Evolutionary conservation across 345 rosid species (phyloP), one percentile per base, ranked within the genome.

Genomic region (Salix dunnii): DNA sequence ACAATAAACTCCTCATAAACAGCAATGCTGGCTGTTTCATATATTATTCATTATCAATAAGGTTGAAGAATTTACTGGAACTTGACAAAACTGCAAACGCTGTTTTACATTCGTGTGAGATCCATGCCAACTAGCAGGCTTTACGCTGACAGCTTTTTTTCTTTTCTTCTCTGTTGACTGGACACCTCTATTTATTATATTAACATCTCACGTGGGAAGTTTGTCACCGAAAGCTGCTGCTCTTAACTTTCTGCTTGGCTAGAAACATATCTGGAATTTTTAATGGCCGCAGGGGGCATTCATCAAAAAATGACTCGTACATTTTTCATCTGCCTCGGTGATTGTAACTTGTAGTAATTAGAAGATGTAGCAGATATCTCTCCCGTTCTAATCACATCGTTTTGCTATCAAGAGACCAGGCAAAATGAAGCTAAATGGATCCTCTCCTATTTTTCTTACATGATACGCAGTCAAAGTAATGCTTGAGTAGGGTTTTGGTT

Each of bases 21-120:
- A 46, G 18, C 49, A 12, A 0, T n/a, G 5, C 18, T 46, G 18
- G 49, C 5, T 0, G 3, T 46, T 46, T 3, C 21, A 49, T 49
- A 33, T 5, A 33, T 0, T 16, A 17, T 51, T 51, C 60, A 51
- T 51, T 20, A 51, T 6, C 60, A 20, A 33, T 35, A 66, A 31
- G 3, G n/a, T 49, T 49, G 20, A 35, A 40, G 76, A 58, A 61
- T 60, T 73, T 38, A 5, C 17, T 62, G 68, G 10, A 73, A 62
- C 25, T 62, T 27, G 76, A 73, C 68, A 20, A 62, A 73, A 73
- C 58, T 73, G 68, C 21, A 40, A 40, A 10, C 20, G 68, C 76
- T 25, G 27, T 43, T 61, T 60, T 73, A 23, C 36, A 36, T 23
- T 61, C 51, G 9, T 60, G 62, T 28, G 31, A 43, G 58, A 36